Evolutionary conservation across 2,329 filamentous ascomycete species (phyloP).

Genomic region (Neopestalotiopsis rosae): DNA sequence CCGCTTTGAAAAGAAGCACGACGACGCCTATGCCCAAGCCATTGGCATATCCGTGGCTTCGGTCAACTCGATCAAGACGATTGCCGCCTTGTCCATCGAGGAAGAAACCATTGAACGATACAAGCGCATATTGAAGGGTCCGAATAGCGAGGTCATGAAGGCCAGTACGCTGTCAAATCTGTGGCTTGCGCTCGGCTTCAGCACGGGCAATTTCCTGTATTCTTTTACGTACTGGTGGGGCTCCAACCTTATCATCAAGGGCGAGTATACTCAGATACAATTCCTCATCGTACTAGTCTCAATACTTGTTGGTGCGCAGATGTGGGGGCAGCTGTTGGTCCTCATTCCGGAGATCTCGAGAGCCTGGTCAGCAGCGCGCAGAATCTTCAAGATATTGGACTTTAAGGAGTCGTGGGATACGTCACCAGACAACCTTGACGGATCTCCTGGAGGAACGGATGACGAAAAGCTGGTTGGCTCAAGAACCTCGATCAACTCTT

Average conservation of each 20-base stretch:
- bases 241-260: constrained; percentile 62
- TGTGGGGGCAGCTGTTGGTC: constrained; percentile 69
- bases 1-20: constrained; percentile 53
- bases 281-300: constrained; percentile 69
- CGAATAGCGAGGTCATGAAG: constrained; percentile 47
- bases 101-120: constrained; percentile 50
- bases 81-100: constrained; percentile 73
- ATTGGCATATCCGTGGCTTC: constrained; percentile 77
- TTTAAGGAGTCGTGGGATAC: background rate
- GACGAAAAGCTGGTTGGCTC: background rate
- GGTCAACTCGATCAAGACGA: constrained; percentile 75
- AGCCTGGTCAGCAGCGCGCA: constrained; percentile 56
- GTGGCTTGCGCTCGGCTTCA: constrained; percentile 53
- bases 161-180: constrained; percentile 44
- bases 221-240: constrained; percentile 74
- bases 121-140: constrained; percentile 34
- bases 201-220: constrained; percentile 62
- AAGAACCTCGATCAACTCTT: constrained; percentile 27
- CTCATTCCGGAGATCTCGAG: constrained; percentile 68
- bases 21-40: constrained; percentile 70
- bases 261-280: constrained; percentile 59
- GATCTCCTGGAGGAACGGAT: background rate
- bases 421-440: background rate
- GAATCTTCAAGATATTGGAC: constrained; percentile 46
- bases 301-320: constrained; percentile 65